Percentiles rank a stretch among this genome's conserved stretches.
These are phyloP conservation scores for Chaetoceros muelleri DNA, from an alignment of 108 stramenopile species.

Conservation along the genomic window DNA sequence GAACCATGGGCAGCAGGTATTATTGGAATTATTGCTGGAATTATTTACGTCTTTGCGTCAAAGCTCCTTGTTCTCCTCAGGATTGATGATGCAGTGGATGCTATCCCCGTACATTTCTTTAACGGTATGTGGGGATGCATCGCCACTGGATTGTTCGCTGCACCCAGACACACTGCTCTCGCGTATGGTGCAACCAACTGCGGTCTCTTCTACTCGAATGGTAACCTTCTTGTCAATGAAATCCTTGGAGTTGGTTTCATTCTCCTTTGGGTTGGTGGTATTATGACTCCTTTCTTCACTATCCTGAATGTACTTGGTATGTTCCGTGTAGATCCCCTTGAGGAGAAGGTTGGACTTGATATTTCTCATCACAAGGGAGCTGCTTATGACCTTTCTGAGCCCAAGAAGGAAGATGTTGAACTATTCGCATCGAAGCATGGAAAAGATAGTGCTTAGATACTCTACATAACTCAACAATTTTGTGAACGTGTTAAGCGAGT, in stretches of 20 bases:
- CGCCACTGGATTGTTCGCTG: constrained; percentile 60
- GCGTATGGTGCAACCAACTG: constrained; percentile 21
- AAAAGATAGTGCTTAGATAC: constrained; percentile 3
- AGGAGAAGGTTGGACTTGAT: constrained; percentile 79
- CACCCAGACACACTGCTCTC: constrained; percentile 23
- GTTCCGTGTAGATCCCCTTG: constrained; percentile 64
- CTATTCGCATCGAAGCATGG: constrained; percentile 48
- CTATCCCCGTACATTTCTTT: constrained; percentile 79
- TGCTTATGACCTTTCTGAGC: constrained; percentile 39
- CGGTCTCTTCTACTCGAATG: constrained; percentile 42
- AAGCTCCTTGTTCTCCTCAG: constrained; percentile 54
- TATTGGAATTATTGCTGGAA: constrained; percentile 67
- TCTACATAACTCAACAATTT: not conserved
- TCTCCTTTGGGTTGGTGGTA: constrained; percentile 38
- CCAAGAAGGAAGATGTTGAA: constrained; percentile 21
- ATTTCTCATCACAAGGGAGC: constrained; percentile 66
- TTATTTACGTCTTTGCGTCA: constrained; percentile 54
- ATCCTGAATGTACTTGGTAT: constrained; percentile 43
- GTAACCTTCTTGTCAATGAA: constrained; percentile 54
- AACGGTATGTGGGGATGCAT: constrained; percentile 78
- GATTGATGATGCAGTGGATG: constrained; percentile 92
- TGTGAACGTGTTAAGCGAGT: not conserved
- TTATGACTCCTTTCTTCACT: constrained; percentile 41
- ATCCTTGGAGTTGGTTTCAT: constrained; percentile 51
- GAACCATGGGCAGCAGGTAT: constrained; percentile 55